A percentile compares a stretch with the other conserved stretches of the same genome.
Conservation (phyloP, 2,329 filamentous ascomycete genomes). For the Fusarium praegraminearum region DNA sequence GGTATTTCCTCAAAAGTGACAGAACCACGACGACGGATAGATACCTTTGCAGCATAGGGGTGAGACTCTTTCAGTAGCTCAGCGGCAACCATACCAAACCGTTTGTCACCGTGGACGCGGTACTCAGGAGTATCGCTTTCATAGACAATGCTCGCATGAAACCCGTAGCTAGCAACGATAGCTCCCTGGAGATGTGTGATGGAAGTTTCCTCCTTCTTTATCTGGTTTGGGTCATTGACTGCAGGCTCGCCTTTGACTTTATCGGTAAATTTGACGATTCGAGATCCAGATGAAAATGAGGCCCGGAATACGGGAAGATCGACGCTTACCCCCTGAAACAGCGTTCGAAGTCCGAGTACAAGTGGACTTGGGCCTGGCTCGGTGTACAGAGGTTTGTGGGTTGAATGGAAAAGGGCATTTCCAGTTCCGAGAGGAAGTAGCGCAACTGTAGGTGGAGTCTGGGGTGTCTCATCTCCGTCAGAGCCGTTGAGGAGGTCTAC, state of each 20-base stretch:
- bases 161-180: slow-evolving; percentile 89
- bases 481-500: slow-evolving; percentile 82
- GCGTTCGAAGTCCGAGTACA: slow-evolving; percentile 65
- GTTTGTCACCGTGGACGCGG: slow-evolving; percentile 78
- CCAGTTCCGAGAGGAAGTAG: slow-evolving; percentile 73
- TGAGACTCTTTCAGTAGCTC: slow-evolving; percentile 73
- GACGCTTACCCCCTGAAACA: slow-evolving; percentile 68
- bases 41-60: slow-evolving; percentile 61
- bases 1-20: slow-evolving; percentile 46
- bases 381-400: slow-evolving; percentile 68
- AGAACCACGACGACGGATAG: slow-evolving; percentile 45
- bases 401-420: slow-evolving; percentile 73
- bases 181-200: slow-evolving; percentile 72
- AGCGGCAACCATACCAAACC: slow-evolving; percentile 87
- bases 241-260: slow-evolving; percentile 13
- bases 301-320: slow-evolving; percentile 73
- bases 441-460: slow-evolving; percentile 59
- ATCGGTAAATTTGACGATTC: slow-evolving; percentile 56
- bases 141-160: slow-evolving; percentile 89
- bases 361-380: slow-evolving; percentile 55
- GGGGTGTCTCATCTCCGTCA: slow-evolving; percentile 38
- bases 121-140: slow-evolving; percentile 90
- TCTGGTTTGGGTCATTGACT: slow-evolving; percentile 14
- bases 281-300: slow-evolving; percentile 69
- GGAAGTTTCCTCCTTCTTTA: slow-evolving; percentile 49